Conservation (phyloP, 345 rosid genomes). For the Psidium guajava region DNA sequence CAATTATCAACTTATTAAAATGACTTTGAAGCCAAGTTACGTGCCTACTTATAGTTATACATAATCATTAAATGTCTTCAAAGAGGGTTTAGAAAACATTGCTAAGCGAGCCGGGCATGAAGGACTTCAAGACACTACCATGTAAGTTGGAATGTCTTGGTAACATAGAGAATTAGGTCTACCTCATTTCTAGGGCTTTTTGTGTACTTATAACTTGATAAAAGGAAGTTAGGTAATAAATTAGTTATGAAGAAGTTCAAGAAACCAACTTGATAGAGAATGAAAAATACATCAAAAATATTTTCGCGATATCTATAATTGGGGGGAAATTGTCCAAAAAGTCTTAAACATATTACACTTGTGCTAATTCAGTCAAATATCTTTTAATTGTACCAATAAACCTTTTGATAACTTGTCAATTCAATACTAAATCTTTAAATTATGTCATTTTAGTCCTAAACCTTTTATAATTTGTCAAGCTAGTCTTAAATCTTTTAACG, state of each 20-base stretch:
- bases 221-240: neutral
- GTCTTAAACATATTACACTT: too few species aligned
- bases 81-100: neutral
- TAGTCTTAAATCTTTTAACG: too few species aligned
- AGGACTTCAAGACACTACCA: neutral
- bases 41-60: too few species aligned
- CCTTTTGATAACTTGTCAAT: too few species aligned
- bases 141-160: neutral
- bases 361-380: too few species aligned
- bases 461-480: too few species aligned
- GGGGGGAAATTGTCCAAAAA: too few species aligned
- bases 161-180: neutral
- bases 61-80: neutral
- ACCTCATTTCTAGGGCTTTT: neutral
- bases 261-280: neutral
- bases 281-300: neutral
- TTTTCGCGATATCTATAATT: neutral
- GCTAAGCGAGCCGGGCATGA: neutral
- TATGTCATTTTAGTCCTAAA: too few species aligned
- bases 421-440: too few species aligned
- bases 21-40: too few species aligned
- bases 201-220: neutral
- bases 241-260: neutral
- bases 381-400: too few species aligned
- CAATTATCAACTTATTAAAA: neutral